These are phyloP conservation scores for Marchantia paleacea DNA, from an alignment of 225 moss, liverwort and hornwort genomes.

Conservation along the genomic window DNA sequence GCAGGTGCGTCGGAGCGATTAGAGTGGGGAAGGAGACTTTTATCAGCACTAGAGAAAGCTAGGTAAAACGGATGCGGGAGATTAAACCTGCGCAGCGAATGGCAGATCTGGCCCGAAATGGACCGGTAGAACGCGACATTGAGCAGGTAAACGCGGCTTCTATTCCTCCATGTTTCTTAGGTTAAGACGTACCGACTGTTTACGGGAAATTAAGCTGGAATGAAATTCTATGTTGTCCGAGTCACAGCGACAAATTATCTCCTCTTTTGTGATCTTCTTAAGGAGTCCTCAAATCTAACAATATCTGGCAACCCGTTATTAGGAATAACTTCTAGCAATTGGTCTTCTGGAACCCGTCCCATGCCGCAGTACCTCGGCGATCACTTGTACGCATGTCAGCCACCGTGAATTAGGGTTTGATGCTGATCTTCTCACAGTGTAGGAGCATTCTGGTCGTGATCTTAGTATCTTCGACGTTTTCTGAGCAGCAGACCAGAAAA, in stretches of 20 bases:
- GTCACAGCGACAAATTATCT: neutral
- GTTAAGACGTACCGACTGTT: neutral
- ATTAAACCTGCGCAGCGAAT: constrained; percentile 49
- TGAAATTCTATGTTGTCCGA: neutral
- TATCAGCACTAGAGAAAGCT: constrained; percentile 35
- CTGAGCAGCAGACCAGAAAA: neutral
- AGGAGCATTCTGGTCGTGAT: neutral
- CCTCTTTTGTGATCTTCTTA: neutral
- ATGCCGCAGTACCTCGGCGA: neutral
- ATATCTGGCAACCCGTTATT: neutral
- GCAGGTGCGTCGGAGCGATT: constrained; percentile 23
- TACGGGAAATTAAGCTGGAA: neutral
- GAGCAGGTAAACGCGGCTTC: constrained; percentile 37
- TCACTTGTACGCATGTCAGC: neutral
- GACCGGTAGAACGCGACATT: constrained; percentile 52
- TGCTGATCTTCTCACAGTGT: neutral
- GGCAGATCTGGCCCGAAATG: constrained; percentile 57
- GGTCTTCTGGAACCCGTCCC: neutral
- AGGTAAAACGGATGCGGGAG: constrained; percentile 45
- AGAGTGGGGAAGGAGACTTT: constrained; percentile 20
- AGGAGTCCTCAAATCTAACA: neutral
- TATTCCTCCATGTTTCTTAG: neutral
- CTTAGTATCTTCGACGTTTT: neutral
- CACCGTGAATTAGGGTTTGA: constrained; percentile 27
- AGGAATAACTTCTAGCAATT: neutral